A percentile compares a stretch with the other conserved stretches of the same genome.
Conservation (phyloP, 2,329 filamentous ascomycete genomes). For the Huntiella bhutanensis region DNA sequence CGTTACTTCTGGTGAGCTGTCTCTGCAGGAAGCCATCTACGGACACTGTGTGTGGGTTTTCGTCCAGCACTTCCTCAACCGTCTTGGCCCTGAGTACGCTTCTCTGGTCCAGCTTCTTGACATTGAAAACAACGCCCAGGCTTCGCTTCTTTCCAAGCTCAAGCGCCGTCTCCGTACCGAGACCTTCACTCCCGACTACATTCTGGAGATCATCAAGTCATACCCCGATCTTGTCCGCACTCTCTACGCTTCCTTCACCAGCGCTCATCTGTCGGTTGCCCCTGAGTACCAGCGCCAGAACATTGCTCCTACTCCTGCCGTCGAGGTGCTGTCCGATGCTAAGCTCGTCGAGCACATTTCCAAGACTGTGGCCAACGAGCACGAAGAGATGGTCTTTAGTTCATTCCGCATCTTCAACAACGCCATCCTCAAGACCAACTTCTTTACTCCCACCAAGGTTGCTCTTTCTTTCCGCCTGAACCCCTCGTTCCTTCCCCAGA, state of each 20-base stretch:
- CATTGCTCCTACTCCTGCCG: conserved; percentile 32
- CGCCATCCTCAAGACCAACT: conserved; percentile 90
- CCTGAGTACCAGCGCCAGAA: conserved; percentile 30
- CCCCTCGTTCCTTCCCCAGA: conserved; percentile 67
- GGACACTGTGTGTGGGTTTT: conserved; percentile 97
- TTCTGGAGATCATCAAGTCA: conserved; percentile 84
- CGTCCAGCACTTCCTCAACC: conserved; percentile 93
- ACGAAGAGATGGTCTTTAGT: conserved; percentile 95
- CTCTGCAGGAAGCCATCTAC: conserved; percentile 91
- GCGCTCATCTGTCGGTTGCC: conserved; percentile 48
- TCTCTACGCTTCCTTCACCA: conserved; percentile 82
- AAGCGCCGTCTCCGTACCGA: conserved; percentile 90
- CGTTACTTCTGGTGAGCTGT: conserved; percentile 71
- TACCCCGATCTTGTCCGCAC: conserved; percentile 76
- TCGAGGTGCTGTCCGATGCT: conserved; percentile 55
- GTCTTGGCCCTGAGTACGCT: conserved; percentile 77
- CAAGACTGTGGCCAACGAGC: conserved; percentile 71
- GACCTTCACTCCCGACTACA: conserved; percentile 96
- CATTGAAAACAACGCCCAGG: conserved; percentile 61
- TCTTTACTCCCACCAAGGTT: conserved; percentile 92
- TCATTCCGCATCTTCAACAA: conserved; percentile 93
- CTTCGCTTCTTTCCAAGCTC: conserved; percentile 75
- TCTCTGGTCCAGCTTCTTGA: conserved; percentile 71
- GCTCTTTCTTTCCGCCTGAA: conserved; percentile 91
- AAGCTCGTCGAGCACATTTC: conserved; percentile 57